phyloP scores from a whole-genome alignment of 495 filamentous ascomycete genomes.

The Aspergillus leporis region DNA sequence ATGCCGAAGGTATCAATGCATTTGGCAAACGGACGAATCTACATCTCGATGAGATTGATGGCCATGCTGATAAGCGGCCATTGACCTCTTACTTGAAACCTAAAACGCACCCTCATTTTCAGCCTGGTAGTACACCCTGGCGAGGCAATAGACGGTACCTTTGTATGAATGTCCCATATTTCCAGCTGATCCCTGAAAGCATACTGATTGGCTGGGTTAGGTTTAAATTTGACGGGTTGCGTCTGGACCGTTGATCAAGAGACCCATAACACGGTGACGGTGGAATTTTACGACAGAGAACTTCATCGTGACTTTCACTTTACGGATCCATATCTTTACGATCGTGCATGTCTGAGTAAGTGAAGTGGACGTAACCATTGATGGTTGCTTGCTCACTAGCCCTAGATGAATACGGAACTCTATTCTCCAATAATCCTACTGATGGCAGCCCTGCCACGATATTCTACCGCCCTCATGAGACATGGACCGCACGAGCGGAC shows the following conservation, averaged over 20 bases:
- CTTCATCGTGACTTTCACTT: slow-evolving; percentile 91
- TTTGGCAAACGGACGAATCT: slow-evolving; percentile 60
- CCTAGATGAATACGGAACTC: slow-evolving; percentile 74
- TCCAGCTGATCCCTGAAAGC: neutral
- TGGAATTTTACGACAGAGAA: slow-evolving; percentile 95
- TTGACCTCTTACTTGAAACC: slow-evolving; percentile 61
- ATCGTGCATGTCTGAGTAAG: slow-evolving; percentile 84
- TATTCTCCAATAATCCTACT: slow-evolving; percentile 80
- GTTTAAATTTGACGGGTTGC: slow-evolving; percentile 84
- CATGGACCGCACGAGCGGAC: slow-evolving; percentile 87
- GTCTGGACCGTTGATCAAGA: slow-evolving; percentile 98
- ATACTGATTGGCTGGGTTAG: slow-evolving; percentile 41
- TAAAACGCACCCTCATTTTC: slow-evolving; percentile 77
- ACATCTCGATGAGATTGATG: slow-evolving; percentile 50
- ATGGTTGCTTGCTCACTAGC: slow-evolving; percentile 32
- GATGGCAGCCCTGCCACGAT: slow-evolving; percentile 72
- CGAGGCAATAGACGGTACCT: slow-evolving; percentile 90
- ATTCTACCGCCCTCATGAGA: slow-evolving; percentile 97
- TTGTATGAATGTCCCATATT: slow-evolving; percentile 46
- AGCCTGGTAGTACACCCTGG: slow-evolving; percentile 95
- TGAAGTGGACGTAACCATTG: slow-evolving; percentile 2
- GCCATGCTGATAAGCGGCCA: slow-evolving; percentile 60
- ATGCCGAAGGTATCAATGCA: slow-evolving; percentile 64
- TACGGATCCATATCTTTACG: slow-evolving; percentile 91
- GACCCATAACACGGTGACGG: slow-evolving; percentile 89